Base-by-base conservation (phyloP, 306 rosid species). In the Calophaca sinica region DNA sequence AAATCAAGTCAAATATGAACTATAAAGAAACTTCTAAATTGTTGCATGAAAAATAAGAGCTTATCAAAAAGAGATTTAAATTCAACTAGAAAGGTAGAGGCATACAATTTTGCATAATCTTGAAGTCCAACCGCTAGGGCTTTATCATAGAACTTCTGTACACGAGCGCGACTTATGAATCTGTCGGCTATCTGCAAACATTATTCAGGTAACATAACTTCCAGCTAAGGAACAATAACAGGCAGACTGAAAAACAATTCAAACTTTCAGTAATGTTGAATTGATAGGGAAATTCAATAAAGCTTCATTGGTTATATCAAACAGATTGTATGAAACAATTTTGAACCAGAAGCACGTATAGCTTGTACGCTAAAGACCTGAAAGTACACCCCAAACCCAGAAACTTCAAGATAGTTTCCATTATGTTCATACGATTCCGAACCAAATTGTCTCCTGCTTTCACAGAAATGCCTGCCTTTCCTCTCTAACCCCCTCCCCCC, bases 61-160 rank as follows among this genome's bases (percentile, higher is more conserved):
- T 79, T 62, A 29, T 69, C 12, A 32, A 14, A 38, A 20, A 49
- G 67, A 32, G 33, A 48, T 36, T 39, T 57, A 52, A 61, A 68
- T 50, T 32, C 61, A 79, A 70, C 32, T 52, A 8, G 73, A 83
- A 82, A 79, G 78, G 58, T 41, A 70, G 33, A 54, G 62, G 85
- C 96, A 60, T 89, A 94, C 96, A 90, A 70, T 89, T 86, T 82
- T 53, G 97, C 97, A 82, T 90, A 94, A 70, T 87, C 96, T 85
- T 86, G 89, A 82, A 92, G 94, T 72, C 97, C 97, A 74, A 66
- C n/a, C 11, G 96, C 83, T 54, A 94, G 93, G 63, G 97, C 96
- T 82, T 86, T 89, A 78, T 90, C 94, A 85, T 94, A 92, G 75
- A 92, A 12, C 82, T 79, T 90, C 68, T 94, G 99, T 62, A 88